These are phyloP conservation scores for Dissophora globulifera DNA, from an alignment of 192 early-diverging fungal species.

Conservation along the genomic window DNA sequence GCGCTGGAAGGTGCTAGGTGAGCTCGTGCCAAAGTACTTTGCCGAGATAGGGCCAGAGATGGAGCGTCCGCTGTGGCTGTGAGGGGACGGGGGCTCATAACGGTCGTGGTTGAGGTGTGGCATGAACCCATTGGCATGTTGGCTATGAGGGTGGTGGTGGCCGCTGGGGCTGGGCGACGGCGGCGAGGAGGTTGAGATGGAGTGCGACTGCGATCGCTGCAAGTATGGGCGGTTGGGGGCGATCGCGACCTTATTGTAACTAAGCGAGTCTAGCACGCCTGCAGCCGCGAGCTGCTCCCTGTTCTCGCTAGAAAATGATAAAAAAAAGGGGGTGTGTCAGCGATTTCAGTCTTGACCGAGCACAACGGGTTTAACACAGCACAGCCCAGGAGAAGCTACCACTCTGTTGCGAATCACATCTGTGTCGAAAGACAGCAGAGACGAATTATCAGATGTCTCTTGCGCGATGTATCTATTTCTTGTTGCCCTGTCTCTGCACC, in stretches of 20 bases:
- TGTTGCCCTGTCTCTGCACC: too few relatives aligned
- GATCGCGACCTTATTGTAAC: slow-evolving; percentile 47
- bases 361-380: too few relatives aligned
- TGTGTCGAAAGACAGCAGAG: too few relatives aligned
- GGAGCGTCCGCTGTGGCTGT: slow-evolving; percentile 30
- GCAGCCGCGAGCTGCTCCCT: slow-evolving; percentile 51
- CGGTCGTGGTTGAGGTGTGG: slow-evolving; percentile 27
- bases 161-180: slow-evolving; percentile 45
- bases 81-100: slow-evolving; percentile 34
- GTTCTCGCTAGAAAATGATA: slow-evolving; percentile 26
- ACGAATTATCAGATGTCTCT: too few relatives aligned
- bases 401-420: too few relatives aligned
- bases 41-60: slow-evolving; percentile 26
- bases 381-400: too few relatives aligned
- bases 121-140: slow-evolving; percentile 28
- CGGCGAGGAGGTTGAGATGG: slow-evolving; percentile 39
- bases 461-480: too few relatives aligned
- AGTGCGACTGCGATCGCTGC: slow-evolving; percentile 44
- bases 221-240: slow-evolving; percentile 46
- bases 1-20: slow-evolving; percentile 34
- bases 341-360: too few relatives aligned
- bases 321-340: not conserved
- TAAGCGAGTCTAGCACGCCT: slow-evolving; percentile 43
- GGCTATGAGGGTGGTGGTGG: slow-evolving; percentile 13
- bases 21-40: slow-evolving; percentile 50